phyloP scores from a whole-genome alignment of 2,329 filamentous ascomycete genomes.

The Claviceps africana region DNA sequence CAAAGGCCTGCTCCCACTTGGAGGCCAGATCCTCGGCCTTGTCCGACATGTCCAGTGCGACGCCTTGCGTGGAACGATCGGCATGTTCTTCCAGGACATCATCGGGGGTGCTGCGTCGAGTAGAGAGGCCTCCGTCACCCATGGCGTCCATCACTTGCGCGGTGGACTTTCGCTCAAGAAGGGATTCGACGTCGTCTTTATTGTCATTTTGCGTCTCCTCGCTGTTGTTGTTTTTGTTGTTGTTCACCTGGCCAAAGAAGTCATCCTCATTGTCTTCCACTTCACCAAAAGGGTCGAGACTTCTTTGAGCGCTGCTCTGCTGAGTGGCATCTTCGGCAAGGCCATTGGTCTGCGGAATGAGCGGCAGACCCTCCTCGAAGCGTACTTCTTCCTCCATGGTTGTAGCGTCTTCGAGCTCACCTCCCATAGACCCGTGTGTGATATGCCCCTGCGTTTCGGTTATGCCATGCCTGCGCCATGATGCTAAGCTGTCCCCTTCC shows the following conservation, averaged over 20 bases:
- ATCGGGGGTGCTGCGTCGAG: slow-evolving; percentile 18
- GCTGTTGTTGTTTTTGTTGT: slow-evolving; percentile 17
- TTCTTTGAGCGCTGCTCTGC: slow-evolving; percentile 10
- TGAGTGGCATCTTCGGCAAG: slow-evolving; percentile 1
- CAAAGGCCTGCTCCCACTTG: slow-evolving; percentile 73
- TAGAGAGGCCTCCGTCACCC: slow-evolving; percentile 23
- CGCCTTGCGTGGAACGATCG: slow-evolving; percentile 9
- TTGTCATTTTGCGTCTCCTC: slow-evolving; percentile 9
- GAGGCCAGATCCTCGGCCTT: slow-evolving; percentile 53
- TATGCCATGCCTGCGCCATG: slow-evolving; percentile 5
- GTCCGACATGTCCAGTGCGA: neutral
- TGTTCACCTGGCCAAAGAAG: slow-evolving; percentile 45
- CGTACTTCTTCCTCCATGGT: slow-evolving; percentile 39
- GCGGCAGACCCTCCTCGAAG: slow-evolving; percentile 56
- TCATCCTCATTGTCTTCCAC: slow-evolving; percentile 42
- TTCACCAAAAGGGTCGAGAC: slow-evolving; percentile 25
- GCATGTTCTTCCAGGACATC: slow-evolving; percentile 17
- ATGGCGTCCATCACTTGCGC: slow-evolving; percentile 45
- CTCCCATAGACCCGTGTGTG: slow-evolving; percentile 26
- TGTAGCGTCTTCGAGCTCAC: slow-evolving; percentile 26
- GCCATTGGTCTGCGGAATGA: slow-evolving; percentile 31
- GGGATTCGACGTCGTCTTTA: slow-evolving; percentile 12
- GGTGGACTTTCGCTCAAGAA: slow-evolving; percentile 61
- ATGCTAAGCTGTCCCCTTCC: slow-evolving; percentile 5
- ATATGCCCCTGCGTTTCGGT: slow-evolving; percentile 10